A percentile compares a stretch with the other conserved stretches of the same genome.
Evolutionary conservation across 129 eudicot species (phyloP).

Genomic region (Glebionis coronaria): DNA sequence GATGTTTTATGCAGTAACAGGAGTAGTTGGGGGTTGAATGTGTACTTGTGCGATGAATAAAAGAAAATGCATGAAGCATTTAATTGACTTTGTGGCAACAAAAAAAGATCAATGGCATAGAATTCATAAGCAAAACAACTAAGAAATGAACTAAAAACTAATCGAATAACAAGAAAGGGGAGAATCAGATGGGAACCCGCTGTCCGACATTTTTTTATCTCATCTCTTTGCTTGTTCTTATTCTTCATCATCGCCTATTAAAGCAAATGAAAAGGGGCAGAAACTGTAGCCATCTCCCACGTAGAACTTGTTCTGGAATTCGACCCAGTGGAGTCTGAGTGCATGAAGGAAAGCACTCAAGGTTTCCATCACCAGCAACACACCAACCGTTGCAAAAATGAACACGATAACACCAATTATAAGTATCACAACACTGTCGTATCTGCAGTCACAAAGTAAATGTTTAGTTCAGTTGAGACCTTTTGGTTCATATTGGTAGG

Average conservation of each 20-base stretch:
- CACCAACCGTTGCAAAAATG: conserved; percentile 79
- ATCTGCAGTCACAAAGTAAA: conserved; percentile 40
- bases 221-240: conserved; percentile 17
- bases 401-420: conserved; percentile 60
- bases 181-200: no score
- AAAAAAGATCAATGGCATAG: neutral
- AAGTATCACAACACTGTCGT: conserved; percentile 50
- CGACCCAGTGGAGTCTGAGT: conserved; percentile 92
- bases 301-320: conserved; percentile 79
- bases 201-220: neutral
- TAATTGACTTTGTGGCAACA: neutral
- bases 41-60: neutral
- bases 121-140: conserved; percentile 16
- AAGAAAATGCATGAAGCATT: neutral
- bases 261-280: conserved; percentile 67
- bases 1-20: conserved; percentile 6
- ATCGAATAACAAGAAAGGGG: neutral
- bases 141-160: conserved; percentile 4
- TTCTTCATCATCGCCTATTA: conserved; percentile 59
- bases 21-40: neutral
- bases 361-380: conserved; percentile 79
- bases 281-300: conserved; percentile 80
- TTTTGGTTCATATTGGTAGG: neutral
- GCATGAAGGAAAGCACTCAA: conserved; percentile 91
- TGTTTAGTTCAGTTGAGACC: neutral